Evolutionary conservation across 176 grass and related monocot genomes (phyloP).

Genomic region (Thalia dealbata): DNA sequence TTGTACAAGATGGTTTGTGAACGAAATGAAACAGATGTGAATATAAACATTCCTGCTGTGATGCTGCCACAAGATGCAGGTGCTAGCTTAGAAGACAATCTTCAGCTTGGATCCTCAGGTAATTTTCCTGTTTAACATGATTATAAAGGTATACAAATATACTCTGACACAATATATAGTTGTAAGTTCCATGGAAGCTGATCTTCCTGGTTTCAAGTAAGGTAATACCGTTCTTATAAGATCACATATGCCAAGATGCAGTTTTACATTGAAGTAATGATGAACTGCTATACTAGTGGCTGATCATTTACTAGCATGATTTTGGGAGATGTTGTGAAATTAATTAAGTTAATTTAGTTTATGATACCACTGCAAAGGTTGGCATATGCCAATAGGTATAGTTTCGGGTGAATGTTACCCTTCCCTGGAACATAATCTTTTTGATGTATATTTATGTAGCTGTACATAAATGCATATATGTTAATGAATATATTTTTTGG

Average conservation of each 20-base stretch:
- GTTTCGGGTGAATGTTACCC: not conserved
- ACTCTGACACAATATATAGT: no score
- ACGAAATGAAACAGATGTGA: slow-evolving; percentile 60
- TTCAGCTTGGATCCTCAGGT: slow-evolving; percentile 47
- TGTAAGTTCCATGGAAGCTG: no score
- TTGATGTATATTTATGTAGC: not conserved
- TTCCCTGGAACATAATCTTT: not conserved
- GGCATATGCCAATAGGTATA: not conserved
- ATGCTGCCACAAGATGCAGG: slow-evolving; percentile 91
- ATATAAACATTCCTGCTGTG: slow-evolving; percentile 75
- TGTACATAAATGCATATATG: not conserved
- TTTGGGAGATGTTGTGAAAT: no score
- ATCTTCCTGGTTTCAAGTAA: no score
- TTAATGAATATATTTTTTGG: not conserved
- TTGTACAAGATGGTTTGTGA: slow-evolving; percentile 99
- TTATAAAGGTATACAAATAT: not conserved
- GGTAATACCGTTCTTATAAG: not conserved
- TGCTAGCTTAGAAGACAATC: slow-evolving; percentile 31
- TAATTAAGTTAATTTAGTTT: no score
- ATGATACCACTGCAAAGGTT: no score
- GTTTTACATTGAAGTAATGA: not conserved
- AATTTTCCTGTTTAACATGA: slow-evolving; percentile 19
- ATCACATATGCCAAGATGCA: not conserved
- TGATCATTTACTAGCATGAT: not conserved
- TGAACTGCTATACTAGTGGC: not conserved